Base-by-base conservation (phyloP, 148 eudicot genomes). In the Heliosperma pusillum region DNA sequence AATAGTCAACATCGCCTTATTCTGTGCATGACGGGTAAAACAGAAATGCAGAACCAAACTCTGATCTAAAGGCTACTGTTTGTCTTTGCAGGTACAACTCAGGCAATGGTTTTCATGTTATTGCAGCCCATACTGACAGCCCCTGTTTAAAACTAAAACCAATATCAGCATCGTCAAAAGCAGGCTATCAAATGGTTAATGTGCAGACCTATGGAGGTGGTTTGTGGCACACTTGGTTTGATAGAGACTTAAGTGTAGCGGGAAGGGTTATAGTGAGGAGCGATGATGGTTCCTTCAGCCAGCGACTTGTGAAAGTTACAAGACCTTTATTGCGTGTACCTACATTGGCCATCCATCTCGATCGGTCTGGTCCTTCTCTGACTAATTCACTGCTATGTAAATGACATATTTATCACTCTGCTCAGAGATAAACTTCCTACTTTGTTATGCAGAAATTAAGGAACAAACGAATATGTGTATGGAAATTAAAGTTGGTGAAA, bases 171-270 rank as follows among this genome's bases (percentile, higher is more conserved):
- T 94, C 93, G 42, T 82, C 93, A 79, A 94, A 94, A 80, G 83
- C 89, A 73, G 93, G 97, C 36, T 90, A 88, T 87, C 88, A 86
- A 62, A 94, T 91, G 98, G 87, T 91, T 64, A 94, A 90, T 74
- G 98, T 94, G 80, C 97, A 94, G 85, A 94, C 96, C 25, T 94
- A 91, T 84, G 98, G 98, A 82, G 85, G 89, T 82, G 98, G 98
- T 76, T 86, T 94, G 78, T 94, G 98, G 98, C 88, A 94, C 77
- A 94, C 98, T 72, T 94, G 98, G 98, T 94, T 89, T 83, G 98
- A 94, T 56, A 83, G 98, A 80, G 98, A 94, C 82, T 79, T 94
- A 60, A 90, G 90, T 80, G 77, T 94, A 55, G 98, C 97, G 29
- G 98, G 98, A 77, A 86, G 98, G 85, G 98, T 88, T 73, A 94